Conservation (phyloP, 805 yeast genomes). For the Cyberlindnera bimundalis region DNA sequence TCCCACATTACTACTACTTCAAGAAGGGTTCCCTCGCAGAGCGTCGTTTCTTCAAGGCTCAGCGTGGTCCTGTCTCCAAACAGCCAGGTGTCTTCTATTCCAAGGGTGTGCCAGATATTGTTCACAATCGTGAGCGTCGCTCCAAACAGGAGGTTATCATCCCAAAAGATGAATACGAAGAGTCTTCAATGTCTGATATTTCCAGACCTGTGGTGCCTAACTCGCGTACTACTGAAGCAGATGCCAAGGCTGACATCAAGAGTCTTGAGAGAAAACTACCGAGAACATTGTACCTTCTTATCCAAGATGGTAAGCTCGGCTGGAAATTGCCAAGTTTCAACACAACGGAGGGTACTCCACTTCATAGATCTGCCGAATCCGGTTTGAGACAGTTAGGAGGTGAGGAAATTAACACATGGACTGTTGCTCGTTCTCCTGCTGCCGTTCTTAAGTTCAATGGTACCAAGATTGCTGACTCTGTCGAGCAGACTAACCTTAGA, state of each 20-base stretch:
- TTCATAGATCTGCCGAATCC: slow-evolving; percentile 70
- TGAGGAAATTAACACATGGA: slow-evolving; percentile 73
- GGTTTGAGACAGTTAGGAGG: slow-evolving; percentile 77
- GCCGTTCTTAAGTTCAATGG: slow-evolving; percentile 50
- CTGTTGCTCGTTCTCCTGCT: slow-evolving; percentile 87
- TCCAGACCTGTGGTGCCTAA: slow-evolving; percentile 67
- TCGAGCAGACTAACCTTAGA: slow-evolving; percentile 29
- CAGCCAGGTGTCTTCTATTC: slow-evolving; percentile 78
- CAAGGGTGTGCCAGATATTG: slow-evolving; percentile 80
- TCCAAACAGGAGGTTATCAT: slow-evolving; percentile 72
- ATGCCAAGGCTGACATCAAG: slow-evolving; percentile 52
- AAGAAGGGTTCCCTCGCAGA: slow-evolving; percentile 87
- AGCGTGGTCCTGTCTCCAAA: slow-evolving; percentile 68
- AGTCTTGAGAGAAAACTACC: slow-evolving; percentile 78
- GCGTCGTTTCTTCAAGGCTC: slow-evolving; percentile 70
- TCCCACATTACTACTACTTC: slow-evolving; percentile 90
- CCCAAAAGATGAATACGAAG: slow-evolving; percentile 48
- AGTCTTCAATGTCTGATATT: slow-evolving; percentile 50
- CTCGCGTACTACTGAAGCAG: slow-evolving; percentile 77
- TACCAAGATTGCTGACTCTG: slow-evolving; percentile 21
- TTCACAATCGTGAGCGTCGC: slow-evolving; percentile 85
- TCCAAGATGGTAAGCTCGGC: slow-evolving; percentile 40
- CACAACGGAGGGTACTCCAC: slow-evolving; percentile 37
- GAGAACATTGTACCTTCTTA: slow-evolving; percentile 73
- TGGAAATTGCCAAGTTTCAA: slow-evolving; percentile 86